Evolutionary conservation across 257 asterid genomes (phyloP), one percentile per base, ranked within the genome.

Genomic region (Paulownia fortunei): DNA sequence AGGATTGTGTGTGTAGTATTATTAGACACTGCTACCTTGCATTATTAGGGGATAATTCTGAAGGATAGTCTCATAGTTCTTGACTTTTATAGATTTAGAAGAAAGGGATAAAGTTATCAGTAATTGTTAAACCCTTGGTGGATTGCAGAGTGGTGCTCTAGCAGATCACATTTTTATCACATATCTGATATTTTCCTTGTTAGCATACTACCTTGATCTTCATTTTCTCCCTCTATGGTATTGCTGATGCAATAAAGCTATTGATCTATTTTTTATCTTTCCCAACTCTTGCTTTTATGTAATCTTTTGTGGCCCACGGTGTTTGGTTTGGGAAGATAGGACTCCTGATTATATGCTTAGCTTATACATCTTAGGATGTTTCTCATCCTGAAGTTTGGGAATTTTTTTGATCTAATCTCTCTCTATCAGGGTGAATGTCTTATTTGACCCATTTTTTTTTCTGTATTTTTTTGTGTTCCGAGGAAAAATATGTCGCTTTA

Each of bases 261-360:
- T 7, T 32, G 26, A 11, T 72, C 54, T 2, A 6, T 1, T 0
- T 10, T 26, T 27, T 80, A 9, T n/a, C 6, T 11, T 55, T 27
- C 8, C 32, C 56, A 11, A n/a, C 32, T 74, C 52, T 47, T 67
- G 49, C 73, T 69, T 60, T 15, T 49, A 23, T 32, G 41, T 47
- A 56, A 74, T 74, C 39, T 61, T 44, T 5, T 56, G 13, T 12
- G 12, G 58, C 74, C 19, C 41, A 67, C 10, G 44, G 39, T 36
- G 30, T 71, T 44, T 69, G 52, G 77, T 18, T 51, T 68, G 30
- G 68, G 39, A 46, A 36, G 71, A 61, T 46, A 58, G 73, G 70
- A 36, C 72, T 16, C 39, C 34, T 46, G 5, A 58, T 34, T 68
- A 67, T 58, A 63, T 60, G 58, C 61, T 60, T 39, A 52, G 49